Evolutionary conservation across 2,329 filamentous ascomycete species (phyloP).

Genomic region (Colletotrichum trifolii): DNA sequence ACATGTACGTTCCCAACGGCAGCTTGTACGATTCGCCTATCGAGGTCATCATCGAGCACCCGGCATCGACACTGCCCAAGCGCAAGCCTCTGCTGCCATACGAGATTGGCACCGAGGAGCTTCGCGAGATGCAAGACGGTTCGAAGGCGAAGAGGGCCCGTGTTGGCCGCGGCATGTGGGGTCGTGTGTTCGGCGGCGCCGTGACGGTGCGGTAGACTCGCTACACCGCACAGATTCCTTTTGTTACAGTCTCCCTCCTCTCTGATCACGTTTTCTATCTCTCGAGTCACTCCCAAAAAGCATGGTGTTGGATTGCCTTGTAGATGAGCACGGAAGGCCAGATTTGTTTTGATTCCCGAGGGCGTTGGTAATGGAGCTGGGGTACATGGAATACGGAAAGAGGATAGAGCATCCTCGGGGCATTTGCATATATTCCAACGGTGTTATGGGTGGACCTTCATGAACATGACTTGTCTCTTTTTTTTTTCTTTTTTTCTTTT

Average conservation of each 20-base stretch:
- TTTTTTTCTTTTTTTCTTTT: slow-evolving; percentile 2
- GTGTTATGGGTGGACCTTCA: slow-evolving; percentile 33
- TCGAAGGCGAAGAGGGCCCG: slow-evolving; percentile 61
- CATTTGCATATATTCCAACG: slow-evolving; percentile 35
- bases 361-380: slow-evolving; percentile 33
- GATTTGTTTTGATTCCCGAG: slow-evolving; percentile 22
- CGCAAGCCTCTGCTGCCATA: slow-evolving; percentile 57
- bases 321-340: slow-evolving; percentile 31
- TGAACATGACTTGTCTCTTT: slow-evolving; percentile 10
- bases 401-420: slow-evolving; percentile 34
- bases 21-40: slow-evolving; percentile 63
- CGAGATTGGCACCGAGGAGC: slow-evolving; percentile 65
- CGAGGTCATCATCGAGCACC: slow-evolving; percentile 54
- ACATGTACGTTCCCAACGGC: slow-evolving; percentile 51
- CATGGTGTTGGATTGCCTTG: slow-evolving; percentile 35
- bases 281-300: slow-evolving; percentile 33
- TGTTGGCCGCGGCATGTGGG: slow-evolving; percentile 61
- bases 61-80: slow-evolving; percentile 49
- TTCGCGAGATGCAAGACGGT: slow-evolving; percentile 60
- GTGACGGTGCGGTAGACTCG: slow-evolving; percentile 51
- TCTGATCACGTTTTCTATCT: slow-evolving; percentile 34
- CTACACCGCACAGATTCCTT: slow-evolving; percentile 5
- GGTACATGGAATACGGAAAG: slow-evolving; percentile 34
- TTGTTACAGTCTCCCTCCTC: slow-evolving; percentile 25
- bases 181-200: slow-evolving; percentile 62